Evolutionary conservation across 2,329 filamentous ascomycete genomes (phyloP).

Genomic region (Beauveria bassiana): DNA sequence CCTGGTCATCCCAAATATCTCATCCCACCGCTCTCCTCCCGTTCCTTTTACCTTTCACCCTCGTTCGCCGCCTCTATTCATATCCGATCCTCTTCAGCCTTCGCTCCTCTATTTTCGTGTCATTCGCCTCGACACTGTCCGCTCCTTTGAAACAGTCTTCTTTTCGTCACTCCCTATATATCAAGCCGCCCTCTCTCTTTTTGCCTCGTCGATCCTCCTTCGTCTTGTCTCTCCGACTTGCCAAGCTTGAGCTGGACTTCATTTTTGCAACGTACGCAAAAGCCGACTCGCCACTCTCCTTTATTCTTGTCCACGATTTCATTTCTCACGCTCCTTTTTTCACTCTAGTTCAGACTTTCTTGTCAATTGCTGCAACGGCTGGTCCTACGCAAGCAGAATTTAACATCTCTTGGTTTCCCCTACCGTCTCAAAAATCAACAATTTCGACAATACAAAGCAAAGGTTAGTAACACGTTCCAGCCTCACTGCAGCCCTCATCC

Average conservation of each 20-base stretch:
- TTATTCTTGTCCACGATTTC: not conserved
- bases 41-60: not conserved
- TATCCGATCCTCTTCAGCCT: conserved; percentile 8
- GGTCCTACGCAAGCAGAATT: conserved; percentile 12
- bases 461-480: not conserved
- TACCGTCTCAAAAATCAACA: not conserved
- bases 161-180: conserved; percentile 11
- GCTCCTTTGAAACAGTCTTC: conserved; percentile 13
- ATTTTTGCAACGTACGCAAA: conserved; percentile 11
- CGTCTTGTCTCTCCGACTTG: not conserved
- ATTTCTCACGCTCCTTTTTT: conserved; percentile 9
- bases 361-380: conserved; percentile 12
- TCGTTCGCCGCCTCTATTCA: conserved; percentile 7
- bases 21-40: conserved; percentile 6
- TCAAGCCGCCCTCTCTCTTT: conserved; percentile 4
- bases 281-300: conserved; percentile 8
- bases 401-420: conserved; percentile 7
- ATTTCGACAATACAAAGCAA: conserved; percentile 5
- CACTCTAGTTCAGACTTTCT: conserved; percentile 5
- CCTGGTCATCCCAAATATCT: not conserved
- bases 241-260: conserved; percentile 5
- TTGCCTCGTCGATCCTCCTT: conserved; percentile 2
- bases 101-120: conserved; percentile 12
- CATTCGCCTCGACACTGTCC: conserved; percentile 12
- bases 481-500: not conserved